Evolutionary conservation across 2,329 filamentous ascomycete species (phyloP).

Genomic region (Claviceps digitariae): DNA sequence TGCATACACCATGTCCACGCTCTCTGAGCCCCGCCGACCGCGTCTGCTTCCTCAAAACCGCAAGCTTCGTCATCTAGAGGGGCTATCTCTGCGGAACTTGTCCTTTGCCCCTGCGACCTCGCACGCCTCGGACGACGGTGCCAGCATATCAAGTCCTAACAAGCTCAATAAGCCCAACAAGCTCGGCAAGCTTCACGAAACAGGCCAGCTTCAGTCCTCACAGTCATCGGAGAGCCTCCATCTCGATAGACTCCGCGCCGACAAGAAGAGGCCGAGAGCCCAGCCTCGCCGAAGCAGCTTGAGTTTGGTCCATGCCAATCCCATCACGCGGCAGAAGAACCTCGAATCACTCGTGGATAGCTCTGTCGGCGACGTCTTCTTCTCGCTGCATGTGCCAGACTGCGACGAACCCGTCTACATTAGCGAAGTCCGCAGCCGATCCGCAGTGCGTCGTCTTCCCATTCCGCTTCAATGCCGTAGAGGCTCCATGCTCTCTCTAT

Average conservation of each 20-base stretch:
- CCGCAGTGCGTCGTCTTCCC: slow-evolving; percentile 39
- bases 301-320: slow-evolving; percentile 31
- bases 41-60: slow-evolving; percentile 61
- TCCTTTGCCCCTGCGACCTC: slow-evolving; percentile 45
- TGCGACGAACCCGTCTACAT: slow-evolving; percentile 70
- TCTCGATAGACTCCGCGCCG: slow-evolving; percentile 2
- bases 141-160: slow-evolving; percentile 52
- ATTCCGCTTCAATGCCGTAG: neutral
- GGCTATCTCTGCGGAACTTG: slow-evolving; percentile 77
- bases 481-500: too few species aligned
- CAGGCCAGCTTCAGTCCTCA: slow-evolving; percentile 38
- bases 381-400: slow-evolving; percentile 60
- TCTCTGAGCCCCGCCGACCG: slow-evolving; percentile 29
- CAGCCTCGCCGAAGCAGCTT: slow-evolving; percentile 34
- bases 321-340: slow-evolving; percentile 51
- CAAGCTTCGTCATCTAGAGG: slow-evolving; percentile 74
- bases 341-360: slow-evolving; percentile 59
- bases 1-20: slow-evolving; percentile 19
- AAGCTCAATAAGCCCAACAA: slow-evolving; percentile 35
- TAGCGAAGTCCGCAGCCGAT: slow-evolving; percentile 64
- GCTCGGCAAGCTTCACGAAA: slow-evolving; percentile 36
- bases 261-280: slow-evolving; percentile 7
- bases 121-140: slow-evolving; percentile 67
- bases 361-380: slow-evolving; percentile 76
- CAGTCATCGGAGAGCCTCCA: slow-evolving; percentile 25